Evolutionary conservation across 805 yeast genomes (phyloP).

Genomic region (Hanseniaspora singularis): DNA sequence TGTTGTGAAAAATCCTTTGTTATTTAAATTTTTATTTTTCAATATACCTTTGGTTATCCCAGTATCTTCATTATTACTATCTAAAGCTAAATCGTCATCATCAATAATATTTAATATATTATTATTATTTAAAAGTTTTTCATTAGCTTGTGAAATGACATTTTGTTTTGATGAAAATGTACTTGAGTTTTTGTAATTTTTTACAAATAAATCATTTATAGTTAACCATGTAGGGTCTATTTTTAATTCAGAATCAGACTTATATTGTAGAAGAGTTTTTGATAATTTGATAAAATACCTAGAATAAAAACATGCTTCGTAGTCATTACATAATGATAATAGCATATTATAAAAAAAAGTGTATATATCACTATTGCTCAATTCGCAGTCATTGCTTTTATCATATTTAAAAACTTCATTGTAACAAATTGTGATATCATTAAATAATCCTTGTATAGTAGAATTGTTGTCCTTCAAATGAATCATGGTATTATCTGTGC

Average conservation of each 20-base stretch:
- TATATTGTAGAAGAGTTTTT: constrained; percentile 6
- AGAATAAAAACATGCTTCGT: constrained; percentile 11
- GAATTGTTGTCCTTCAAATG: not conserved
- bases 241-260: constrained; percentile 13
- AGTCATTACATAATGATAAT: not conserved
- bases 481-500: not conserved
- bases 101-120: constrained; percentile 3
- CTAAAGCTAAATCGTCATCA: constrained; percentile 1
- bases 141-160: not conserved
- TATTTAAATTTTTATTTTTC: not conserved
- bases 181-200: constrained; percentile 3
- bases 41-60: not conserved
- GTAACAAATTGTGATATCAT: not conserved
- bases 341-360: not conserved
- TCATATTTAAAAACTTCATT: not conserved
- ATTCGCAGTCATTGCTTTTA: not conserved
- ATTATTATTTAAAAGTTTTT: not conserved
- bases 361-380: not conserved
- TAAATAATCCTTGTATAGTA: not conserved
- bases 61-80: not conserved
- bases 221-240: constrained; percentile 5
- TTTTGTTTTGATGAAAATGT: not conserved
- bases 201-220: not conserved
- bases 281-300: constrained; percentile 14
- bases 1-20: constrained; percentile 15